phyloP scores from a whole-genome alignment of 441 rosid genomes.

The Brassica balearica region DNA sequence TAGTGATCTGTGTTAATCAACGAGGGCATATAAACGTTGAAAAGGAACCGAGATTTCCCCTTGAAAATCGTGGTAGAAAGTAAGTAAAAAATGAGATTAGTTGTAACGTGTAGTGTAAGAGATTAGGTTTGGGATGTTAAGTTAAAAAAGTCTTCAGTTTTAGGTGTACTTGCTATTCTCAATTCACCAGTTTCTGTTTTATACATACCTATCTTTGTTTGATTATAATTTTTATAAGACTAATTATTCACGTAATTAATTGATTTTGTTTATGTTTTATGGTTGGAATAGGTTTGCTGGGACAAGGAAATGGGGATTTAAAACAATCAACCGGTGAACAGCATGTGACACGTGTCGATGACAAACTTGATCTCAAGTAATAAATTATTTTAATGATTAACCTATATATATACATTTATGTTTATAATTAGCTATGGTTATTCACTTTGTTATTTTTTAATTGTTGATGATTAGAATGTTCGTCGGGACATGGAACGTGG shows the following conservation, averaged over 20 bases:
- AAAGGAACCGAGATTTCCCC: conserved; percentile 2
- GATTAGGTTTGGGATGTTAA: conserved; percentile 12
- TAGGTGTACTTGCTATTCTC: conserved; percentile 45
- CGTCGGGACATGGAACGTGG: conserved; percentile 99
- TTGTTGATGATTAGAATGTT: conserved; percentile 66
- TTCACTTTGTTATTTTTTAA: conserved; percentile 1
- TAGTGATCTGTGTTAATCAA: conserved; percentile 32
- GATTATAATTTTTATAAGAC: neutral
- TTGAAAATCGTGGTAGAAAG: conserved; percentile 21
- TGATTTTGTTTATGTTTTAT: conserved; percentile 24
- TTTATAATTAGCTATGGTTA: conserved; percentile 5
- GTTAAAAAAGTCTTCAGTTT: conserved; percentile 37
- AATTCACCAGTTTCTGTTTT: conserved; percentile 36
- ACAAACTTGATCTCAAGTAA: conserved; percentile 63
- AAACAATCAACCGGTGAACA: conserved; percentile 47
- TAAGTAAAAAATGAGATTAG: conserved; percentile 30
- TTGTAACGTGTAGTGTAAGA: conserved; percentile 40
- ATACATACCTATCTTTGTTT: conserved; percentile 26
- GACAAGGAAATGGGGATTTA: conserved; percentile 46
- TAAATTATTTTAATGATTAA: neutral
- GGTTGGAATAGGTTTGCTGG: conserved; percentile 58
- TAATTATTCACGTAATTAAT: conserved; percentile 2
- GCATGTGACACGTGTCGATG: conserved; percentile 40
- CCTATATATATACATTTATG: neutral
- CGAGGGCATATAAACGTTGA: conserved; percentile 44